Evolutionary conservation across 106 monocot genomes (phyloP).

Genomic region (Platanthera guangdongensis): DNA sequence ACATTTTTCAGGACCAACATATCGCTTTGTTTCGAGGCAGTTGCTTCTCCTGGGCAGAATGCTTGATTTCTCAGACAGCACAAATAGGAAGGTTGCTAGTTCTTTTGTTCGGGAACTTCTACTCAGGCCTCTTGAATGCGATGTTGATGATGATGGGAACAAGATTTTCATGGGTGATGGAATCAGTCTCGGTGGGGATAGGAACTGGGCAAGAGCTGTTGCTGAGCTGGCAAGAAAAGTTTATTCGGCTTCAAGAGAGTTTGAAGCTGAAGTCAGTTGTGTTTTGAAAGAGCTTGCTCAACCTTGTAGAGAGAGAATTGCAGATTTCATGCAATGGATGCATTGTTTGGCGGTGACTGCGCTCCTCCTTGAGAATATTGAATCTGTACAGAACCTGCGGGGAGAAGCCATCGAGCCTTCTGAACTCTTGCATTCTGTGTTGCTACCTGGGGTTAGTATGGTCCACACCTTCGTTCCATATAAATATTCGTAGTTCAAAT

Average conservation of each 20-base stretch:
- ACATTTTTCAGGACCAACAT: conserved; percentile 62
- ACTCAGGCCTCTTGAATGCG: conserved; percentile 48
- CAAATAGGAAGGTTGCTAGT: conserved; percentile 72
- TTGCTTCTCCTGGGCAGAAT: conserved; percentile 70
- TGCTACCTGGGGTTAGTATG: conserved; percentile 76
- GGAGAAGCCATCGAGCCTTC: conserved; percentile 58
- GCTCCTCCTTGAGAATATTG: conserved; percentile 66
- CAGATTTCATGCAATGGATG: conserved; percentile 81
- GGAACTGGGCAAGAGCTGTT: conserved; percentile 63
- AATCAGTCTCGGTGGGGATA: conserved; percentile 78
- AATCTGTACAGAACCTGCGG: conserved; percentile 34
- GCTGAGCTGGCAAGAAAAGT: conserved; percentile 66
- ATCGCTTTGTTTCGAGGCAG: conserved; percentile 72
- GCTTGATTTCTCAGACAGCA: conserved; percentile 85
- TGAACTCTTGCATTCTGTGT: conserved; percentile 72
- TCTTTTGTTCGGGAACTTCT: conserved; percentile 66
- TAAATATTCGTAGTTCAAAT: no score
- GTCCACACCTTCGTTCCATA: not conserved
- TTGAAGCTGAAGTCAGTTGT: conserved; percentile 53
- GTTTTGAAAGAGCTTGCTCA: conserved; percentile 59
- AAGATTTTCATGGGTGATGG: conserved; percentile 77
- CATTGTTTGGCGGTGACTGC: conserved; percentile 74
- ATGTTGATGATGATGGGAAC: conserved; percentile 57
- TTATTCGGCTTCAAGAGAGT: conserved; percentile 79
- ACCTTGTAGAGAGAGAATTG: conserved; percentile 83